Base-by-base conservation (phyloP, 176 grass and related monocot genomes). In the Otatea glauca region DNA sequence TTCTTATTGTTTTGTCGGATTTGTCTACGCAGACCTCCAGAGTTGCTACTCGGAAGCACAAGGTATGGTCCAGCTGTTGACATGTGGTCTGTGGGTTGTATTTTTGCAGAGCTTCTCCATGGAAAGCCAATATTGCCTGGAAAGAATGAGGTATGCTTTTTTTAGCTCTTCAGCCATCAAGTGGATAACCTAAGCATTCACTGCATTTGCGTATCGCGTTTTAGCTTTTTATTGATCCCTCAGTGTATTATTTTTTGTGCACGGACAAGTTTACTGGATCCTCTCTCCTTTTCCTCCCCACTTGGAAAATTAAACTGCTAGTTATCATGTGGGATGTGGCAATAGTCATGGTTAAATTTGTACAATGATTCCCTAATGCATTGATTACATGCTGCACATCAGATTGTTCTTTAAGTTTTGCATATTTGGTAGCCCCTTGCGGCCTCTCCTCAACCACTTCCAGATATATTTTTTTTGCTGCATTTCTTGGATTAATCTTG, bases 21-120 rank as follows among this genome's bases (percentile, higher is more conserved):
- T 37, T 37, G 35, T 37, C 1, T 37, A 37, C 4, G 7, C 20
- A 8, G 35, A 89, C 93, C 96, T 72, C 93, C 96, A 65, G 91
- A 99, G 62, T 85, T 99, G 70, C 86, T 99, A 16, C 83, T 99
- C 15, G 96, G 96, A 81, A 93, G 91, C 86, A 94, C 91, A 42
- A 99, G 85, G 65, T 99, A 96, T 68, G 96, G 96, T 81, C 91
- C 93, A 48, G 88, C 93, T 14, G 93, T 96, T 83, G 93, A 99
- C 84, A 99, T 96, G 91, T 99, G 96, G 93, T 99, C 93, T 67
- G 93, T 99, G 42, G 93, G 93, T 63, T 96, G 96, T 75, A 96
- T 99, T 88, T 98, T 96, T 87, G 96, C 93, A 12, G 96, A 99
- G 85, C 92, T 99, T 72, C 88, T 99, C 48, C 83, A 96, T 84